Percentiles rank a stretch among this genome's conserved stretches.
These are phyloP conservation scores for Bacidia rubella DNA, from an alignment of 495 filamentous ascomycete species.

Conservation along the genomic window DNA sequence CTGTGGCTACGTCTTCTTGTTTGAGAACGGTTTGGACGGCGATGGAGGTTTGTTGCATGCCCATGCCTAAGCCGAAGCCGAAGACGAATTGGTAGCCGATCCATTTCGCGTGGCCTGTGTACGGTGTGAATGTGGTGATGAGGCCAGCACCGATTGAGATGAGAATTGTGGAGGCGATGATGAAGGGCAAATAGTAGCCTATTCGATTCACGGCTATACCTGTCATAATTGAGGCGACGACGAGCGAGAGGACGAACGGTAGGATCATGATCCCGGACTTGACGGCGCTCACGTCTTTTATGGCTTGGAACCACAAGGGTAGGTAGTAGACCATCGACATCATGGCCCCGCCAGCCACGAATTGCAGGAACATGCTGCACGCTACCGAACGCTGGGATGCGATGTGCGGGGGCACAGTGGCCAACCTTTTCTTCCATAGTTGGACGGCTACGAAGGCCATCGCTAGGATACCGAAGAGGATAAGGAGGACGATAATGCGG, in stretches of 20 bases:
- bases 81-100: constrained; percentile 58
- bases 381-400: constrained; percentile 42
- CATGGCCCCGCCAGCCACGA: constrained; percentile 19
- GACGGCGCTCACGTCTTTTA: constrained; percentile 22
- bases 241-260: constrained; percentile 33
- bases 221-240: constrained; percentile 32
- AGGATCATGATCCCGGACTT: constrained; percentile 27
- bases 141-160: constrained; percentile 49
- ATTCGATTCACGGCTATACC: constrained; percentile 39
- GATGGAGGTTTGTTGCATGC: constrained; percentile 55
- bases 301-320: constrained; percentile 68
- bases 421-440: constrained; percentile 28
- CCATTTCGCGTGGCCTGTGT: constrained; percentile 42
- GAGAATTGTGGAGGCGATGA: constrained; percentile 38
- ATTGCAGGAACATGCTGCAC: constrained; percentile 28
- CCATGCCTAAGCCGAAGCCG: constrained; percentile 56
- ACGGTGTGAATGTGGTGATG: constrained; percentile 42
- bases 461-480: constrained; percentile 32
- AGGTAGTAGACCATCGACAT: constrained; percentile 44
- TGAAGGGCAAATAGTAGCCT: constrained; percentile 55
- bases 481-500: constrained; percentile 40
- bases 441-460: constrained; percentile 35
- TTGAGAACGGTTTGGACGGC: constrained; percentile 50
- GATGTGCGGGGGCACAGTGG: constrained; percentile 42
- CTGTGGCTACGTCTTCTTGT: constrained; percentile 43